Evolutionary conservation across 2,329 filamentous ascomycete species (phyloP).

Genomic region (Lomentospora prolificans): DNA sequence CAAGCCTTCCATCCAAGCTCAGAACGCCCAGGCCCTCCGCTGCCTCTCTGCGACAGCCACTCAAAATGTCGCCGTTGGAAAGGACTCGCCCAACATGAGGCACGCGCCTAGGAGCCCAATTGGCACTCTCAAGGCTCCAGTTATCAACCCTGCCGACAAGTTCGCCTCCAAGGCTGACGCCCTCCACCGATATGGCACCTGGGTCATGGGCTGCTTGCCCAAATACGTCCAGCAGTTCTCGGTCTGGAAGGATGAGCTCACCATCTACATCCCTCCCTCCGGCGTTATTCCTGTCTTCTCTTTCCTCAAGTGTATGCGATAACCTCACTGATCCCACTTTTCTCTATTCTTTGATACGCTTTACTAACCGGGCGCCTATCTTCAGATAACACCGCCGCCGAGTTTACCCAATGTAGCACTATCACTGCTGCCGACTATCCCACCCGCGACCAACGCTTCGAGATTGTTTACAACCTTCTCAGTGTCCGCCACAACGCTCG

Average conservation of each 20-base stretch:
- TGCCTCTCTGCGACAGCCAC: constrained; percentile 40
- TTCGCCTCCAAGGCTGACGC: constrained; percentile 78
- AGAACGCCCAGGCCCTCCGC: constrained; percentile 31
- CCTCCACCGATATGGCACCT: constrained; percentile 90
- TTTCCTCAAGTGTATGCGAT: constrained; percentile 68
- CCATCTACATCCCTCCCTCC: constrained; percentile 80
- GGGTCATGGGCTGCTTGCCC: constrained; percentile 90
- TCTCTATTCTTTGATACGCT: not conserved
- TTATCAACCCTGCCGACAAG: constrained; percentile 90
- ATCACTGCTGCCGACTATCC: constrained; percentile 95
- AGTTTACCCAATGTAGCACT: constrained; percentile 87
- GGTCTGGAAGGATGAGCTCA: constrained; percentile 98
- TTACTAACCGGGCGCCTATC: constrained; percentile 1
- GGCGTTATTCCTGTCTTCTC: constrained; percentile 86
- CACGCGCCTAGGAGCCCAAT: constrained; percentile 46
- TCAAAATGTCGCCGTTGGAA: constrained; percentile 42
- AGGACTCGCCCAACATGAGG: constrained; percentile 58
- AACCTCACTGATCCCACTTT: constrained; percentile 4
- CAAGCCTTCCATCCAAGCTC: constrained; percentile 31
- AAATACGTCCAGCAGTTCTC: constrained; percentile 99
- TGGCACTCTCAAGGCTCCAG: constrained; percentile 57
- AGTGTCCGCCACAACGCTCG: constrained; percentile 93
- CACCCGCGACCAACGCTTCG: constrained; percentile 89
- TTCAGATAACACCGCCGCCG: constrained; percentile 84
- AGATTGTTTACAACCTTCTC: constrained; percentile 95